Evolutionary conservation across 202 grass and related monocot genomes (phyloP).

Genomic region (Bolboschoenoplectus hybrid): DNA sequence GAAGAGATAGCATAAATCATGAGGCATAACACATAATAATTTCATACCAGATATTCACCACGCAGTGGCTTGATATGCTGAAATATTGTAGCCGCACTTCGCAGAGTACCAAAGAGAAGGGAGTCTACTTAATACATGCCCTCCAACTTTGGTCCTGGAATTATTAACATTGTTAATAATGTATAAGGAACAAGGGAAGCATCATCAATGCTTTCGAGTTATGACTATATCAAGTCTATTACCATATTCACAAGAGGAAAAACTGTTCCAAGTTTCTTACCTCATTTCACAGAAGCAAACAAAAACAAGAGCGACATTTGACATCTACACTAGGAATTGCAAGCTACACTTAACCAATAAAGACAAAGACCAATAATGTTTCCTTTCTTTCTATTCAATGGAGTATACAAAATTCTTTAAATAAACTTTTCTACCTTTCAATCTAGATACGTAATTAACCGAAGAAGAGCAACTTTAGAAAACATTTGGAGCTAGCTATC

Average conservation of each 20-base stretch:
- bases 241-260: conserved; percentile 15
- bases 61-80: conserved; percentile 31
- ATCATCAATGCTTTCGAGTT: conserved; percentile 26
- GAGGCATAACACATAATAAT: conserved; percentile 35
- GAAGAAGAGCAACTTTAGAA: conserved; percentile 16
- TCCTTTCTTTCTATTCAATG: conserved; percentile 28
- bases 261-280: conserved; percentile 12
- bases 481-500: conserved; percentile 1
- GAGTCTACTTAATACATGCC: conserved; percentile 34
- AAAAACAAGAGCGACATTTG: conserved; percentile 18
- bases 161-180: conserved; percentile 25
- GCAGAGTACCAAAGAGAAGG: conserved; percentile 40
- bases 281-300: conserved; percentile 26
- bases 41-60: conserved; percentile 39
- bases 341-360: conserved; percentile 16
- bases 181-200: neutral
- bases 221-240: conserved; percentile 8
- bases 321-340: conserved; percentile 21
- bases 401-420: conserved; percentile 20
- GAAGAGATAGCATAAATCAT: neutral
- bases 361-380: conserved; percentile 5
- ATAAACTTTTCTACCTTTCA: conserved; percentile 23
- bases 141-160: conserved; percentile 38
- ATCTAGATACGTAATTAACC: conserved; percentile 16
- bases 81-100: conserved; percentile 29